Evolutionary conservation across 2,329 filamentous ascomycete genomes (phyloP).

Genomic region (Dothidotthia symphoricarpi): DNA sequence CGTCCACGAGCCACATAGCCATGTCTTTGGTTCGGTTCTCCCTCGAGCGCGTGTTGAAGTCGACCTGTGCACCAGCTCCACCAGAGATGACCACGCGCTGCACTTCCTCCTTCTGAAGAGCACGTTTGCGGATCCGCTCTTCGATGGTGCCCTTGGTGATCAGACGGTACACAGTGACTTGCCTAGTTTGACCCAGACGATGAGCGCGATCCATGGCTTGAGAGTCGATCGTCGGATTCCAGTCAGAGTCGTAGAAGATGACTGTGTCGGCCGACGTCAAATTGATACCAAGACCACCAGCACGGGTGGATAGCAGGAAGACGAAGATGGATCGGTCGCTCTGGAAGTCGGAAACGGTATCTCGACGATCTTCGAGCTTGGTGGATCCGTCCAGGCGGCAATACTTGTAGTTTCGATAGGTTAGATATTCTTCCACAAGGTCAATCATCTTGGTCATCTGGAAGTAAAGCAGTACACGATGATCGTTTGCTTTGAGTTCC

Average conservation of each 20-base stretch:
- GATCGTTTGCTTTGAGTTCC: conserved; percentile 85
- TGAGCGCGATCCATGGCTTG: conserved; percentile 99
- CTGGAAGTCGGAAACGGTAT: conserved; percentile 96
- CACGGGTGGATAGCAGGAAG: conserved; percentile 92
- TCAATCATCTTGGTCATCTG: conserved; percentile 99
- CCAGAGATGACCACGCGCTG: conserved; percentile 95
- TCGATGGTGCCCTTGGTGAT: conserved; percentile 97
- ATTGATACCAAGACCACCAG: conserved; percentile 97
- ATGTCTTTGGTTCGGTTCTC: conserved; percentile 98
- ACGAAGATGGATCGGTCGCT: conserved; percentile 93
- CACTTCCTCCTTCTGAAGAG: conserved; percentile 97
- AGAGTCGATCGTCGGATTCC: conserved; percentile 98
- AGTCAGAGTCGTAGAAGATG: conserved; percentile 99
- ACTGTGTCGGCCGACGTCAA: conserved; percentile 94
- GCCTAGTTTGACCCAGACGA: conserved; percentile 90
- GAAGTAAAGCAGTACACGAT: conserved; percentile 96
- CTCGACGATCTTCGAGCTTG: conserved; percentile 92
- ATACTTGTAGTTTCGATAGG: conserved; percentile 99
- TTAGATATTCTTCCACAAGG: conserved; percentile 97
- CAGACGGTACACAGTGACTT: conserved; percentile 95
- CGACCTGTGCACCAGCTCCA: conserved; percentile 76
- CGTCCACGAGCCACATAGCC: conserved; percentile 97
- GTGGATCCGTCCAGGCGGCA: conserved; percentile 94
- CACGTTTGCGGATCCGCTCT: conserved; percentile 94
- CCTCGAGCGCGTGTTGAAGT: conserved; percentile 88